phyloP scores from a whole-genome alignment of 148 eudicot species.

The Agrostemma githago region DNA sequence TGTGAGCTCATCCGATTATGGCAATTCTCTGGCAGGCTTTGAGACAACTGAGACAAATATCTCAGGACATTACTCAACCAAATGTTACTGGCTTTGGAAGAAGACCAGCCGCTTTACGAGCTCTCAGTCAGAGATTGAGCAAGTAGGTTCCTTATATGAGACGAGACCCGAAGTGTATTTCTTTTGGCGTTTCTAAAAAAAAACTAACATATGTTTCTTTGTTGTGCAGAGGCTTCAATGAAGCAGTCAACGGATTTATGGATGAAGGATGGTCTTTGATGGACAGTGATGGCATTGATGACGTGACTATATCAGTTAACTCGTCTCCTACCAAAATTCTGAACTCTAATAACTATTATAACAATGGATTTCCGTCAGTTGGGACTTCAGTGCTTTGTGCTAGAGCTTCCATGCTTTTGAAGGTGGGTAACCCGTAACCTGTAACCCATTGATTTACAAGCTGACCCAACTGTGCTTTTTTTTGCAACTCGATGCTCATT shows the following conservation, averaged over 20 bases:
- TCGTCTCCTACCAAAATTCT: constrained; percentile 69
- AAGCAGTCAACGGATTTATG: constrained; percentile 84
- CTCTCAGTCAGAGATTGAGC: constrained; percentile 81
- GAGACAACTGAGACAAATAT: constrained; percentile 80
- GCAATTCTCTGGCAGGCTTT: constrained; percentile 49
- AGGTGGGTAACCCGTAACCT: constrained; percentile 36
- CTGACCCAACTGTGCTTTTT: background rate
- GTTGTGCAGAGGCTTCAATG: constrained; percentile 75
- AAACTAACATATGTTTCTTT: background rate
- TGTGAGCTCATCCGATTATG: background rate
- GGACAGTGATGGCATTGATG: constrained; percentile 85
- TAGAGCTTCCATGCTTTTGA: constrained; percentile 91
- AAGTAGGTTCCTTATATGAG: constrained; percentile 33
- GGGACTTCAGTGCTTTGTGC: constrained; percentile 71
- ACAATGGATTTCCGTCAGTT: constrained; percentile 57
- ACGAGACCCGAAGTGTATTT: background rate
- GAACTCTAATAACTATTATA: constrained; percentile 47
- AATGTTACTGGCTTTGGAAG: constrained; percentile 71
- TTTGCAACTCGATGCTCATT: background rate
- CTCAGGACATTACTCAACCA: constrained; percentile 87
- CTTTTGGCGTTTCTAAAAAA: background rate
- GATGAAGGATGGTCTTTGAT: constrained; percentile 94
- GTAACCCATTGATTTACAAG: background rate
- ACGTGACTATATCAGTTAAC: constrained; percentile 68
- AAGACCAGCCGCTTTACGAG: constrained; percentile 89